A percentile compares a stretch with the other conserved stretches of the same genome.
Conservation (phyloP, 768 basidiomycete species). For the Agrocybe pediades region DNA sequence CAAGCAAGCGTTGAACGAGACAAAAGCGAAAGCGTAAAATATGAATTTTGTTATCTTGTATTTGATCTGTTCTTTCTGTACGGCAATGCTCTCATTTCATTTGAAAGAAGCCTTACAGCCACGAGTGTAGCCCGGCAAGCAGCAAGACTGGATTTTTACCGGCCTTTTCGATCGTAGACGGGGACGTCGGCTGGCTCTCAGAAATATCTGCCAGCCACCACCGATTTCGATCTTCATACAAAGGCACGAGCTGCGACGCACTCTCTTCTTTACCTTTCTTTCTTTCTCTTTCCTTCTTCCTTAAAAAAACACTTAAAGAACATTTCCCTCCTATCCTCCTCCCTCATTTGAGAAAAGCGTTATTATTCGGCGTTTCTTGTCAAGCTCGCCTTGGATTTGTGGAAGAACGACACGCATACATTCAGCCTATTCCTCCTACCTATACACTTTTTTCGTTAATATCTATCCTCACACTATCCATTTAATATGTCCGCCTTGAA, state of each 20-base stretch:
- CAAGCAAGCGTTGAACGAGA: constrained; percentile 48
- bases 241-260: background rate
- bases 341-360: background rate
- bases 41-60: background rate
- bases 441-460: background rate
- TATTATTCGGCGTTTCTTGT: background rate
- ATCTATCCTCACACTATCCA: background rate
- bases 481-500: background rate
- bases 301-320: too few relatives aligned
- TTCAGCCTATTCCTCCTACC: background rate
- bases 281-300: background rate
- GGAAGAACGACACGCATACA: too few relatives aligned
- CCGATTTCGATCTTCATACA: background rate
- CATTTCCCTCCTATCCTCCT: background rate
- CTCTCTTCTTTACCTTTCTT: background rate
- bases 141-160: background rate
- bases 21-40: constrained; percentile 29
- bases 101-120: too few relatives aligned
- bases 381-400: background rate
- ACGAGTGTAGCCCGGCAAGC: too few relatives aligned
- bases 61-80: too few relatives aligned
- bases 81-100: too few relatives aligned
- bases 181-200: background rate
- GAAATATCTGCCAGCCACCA: background rate
- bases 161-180: background rate